Percentiles rank a stretch among this genome's conserved stretches.
These are phyloP conservation scores for Alternaria viburni DNA, from an alignment of 2,329 filamentous ascomycete species.

Conservation along the genomic window DNA sequence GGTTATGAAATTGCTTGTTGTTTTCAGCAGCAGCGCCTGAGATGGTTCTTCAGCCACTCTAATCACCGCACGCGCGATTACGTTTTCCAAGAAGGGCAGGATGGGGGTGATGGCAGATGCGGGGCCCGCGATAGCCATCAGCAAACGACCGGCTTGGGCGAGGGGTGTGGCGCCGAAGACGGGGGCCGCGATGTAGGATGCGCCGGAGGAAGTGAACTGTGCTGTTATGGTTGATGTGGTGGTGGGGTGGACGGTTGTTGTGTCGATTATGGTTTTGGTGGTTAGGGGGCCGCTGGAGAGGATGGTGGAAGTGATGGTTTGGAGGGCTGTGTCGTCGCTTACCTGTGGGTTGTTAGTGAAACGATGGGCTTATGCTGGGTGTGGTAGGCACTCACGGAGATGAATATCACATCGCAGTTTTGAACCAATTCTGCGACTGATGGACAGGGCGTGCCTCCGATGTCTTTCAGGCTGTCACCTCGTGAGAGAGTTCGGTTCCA, in stretches of 20 bases:
- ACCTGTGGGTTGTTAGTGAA: slow-evolving; percentile 5
- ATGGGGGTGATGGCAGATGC: slow-evolving; percentile 44
- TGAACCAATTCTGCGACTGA: slow-evolving; percentile 25
- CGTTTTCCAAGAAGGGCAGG: slow-evolving; percentile 50
- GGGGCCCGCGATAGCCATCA: slow-evolving; percentile 57
- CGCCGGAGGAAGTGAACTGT: slow-evolving; percentile 35
- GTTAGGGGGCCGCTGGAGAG: slow-evolving; percentile 21
- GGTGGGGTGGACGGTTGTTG: slow-evolving; percentile 58
- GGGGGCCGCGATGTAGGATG: slow-evolving; percentile 53
- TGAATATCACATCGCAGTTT: slow-evolving; percentile 35
- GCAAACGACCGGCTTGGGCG: slow-evolving; percentile 54
- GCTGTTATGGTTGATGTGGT: slow-evolving; percentile 44
- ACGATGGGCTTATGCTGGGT: too few species aligned
- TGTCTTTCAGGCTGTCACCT: slow-evolving; percentile 43
- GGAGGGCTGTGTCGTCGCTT: slow-evolving; percentile 53
- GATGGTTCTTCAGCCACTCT: slow-evolving; percentile 52
- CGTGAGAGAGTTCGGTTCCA: slow-evolving; percentile 58
- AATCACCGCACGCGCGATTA: slow-evolving; percentile 52
- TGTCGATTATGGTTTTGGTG: slow-evolving; percentile 57
- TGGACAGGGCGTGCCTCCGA: slow-evolving; percentile 25
- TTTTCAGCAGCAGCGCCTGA: slow-evolving; percentile 57
- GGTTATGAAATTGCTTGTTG: slow-evolving; percentile 57
- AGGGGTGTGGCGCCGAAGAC: slow-evolving; percentile 61
- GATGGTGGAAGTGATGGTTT: slow-evolving; percentile 39
- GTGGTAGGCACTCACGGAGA: slow-evolving; percentile 36